These are phyloP conservation scores for Lipomyces yarrowii DNA, from an alignment of 1,139 yeast species.

Conservation along the genomic window DNA sequence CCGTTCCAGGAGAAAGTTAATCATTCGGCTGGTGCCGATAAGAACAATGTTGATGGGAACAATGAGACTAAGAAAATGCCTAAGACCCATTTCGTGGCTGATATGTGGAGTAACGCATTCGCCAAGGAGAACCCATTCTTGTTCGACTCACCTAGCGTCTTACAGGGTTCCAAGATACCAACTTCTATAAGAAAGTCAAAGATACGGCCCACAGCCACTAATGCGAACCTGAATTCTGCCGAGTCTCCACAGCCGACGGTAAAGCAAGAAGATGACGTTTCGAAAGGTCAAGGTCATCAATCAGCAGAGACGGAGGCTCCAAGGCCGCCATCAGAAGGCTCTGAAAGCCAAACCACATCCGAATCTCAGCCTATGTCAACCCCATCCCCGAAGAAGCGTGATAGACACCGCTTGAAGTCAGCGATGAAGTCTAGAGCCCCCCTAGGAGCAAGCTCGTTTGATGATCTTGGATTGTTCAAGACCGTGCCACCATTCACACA, in stretches of 20 bases:
- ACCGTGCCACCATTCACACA: conserved; percentile 48
- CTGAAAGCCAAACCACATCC: not conserved
- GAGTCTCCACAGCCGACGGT: not conserved
- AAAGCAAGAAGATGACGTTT: not conserved
- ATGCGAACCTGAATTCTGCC: not conserved
- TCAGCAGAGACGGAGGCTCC: not conserved
- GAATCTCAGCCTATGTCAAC: not conserved
- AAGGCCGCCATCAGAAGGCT: not conserved
- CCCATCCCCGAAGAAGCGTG: conserved; percentile 3
- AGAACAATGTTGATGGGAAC: not conserved
- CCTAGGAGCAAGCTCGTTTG: not conserved
- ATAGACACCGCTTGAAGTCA: conserved; percentile 5
- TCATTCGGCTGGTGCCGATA: conserved; percentile 9
- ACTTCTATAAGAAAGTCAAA: not conserved
- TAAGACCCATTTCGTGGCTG: not conserved
- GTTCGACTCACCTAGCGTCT: not conserved
- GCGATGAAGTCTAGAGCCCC: not conserved
- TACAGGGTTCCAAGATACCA: not conserved
- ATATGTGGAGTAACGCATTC: conserved; percentile 2
- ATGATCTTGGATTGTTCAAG: conserved; percentile 28
- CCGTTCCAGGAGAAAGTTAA: conserved; percentile 18
- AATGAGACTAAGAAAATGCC: not conserved
- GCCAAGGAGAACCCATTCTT: conserved; percentile 11
- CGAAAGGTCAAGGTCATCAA: not conserved
- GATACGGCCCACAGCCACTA: not conserved